Conservation (phyloP, 441 rosid genomes). For the Populus tomentosa region DNA sequence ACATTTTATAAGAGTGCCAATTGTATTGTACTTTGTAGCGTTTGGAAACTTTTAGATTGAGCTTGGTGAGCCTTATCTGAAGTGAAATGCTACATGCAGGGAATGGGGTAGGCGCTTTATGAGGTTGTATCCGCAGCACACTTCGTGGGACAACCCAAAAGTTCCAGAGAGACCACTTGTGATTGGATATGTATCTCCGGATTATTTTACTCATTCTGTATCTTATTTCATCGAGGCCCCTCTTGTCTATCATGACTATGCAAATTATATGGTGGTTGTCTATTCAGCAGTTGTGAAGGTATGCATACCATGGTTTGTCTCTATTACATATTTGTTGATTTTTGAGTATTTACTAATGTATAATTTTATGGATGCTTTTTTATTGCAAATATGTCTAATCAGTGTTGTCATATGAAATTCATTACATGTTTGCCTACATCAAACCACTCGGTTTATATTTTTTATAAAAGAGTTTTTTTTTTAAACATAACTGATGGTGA, state of each 20-base stretch:
- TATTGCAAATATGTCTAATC: background rate
- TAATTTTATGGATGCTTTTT: background rate
- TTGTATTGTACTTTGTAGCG: background rate
- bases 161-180: slow-evolving; percentile 81
- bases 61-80: slow-evolving; percentile 11
- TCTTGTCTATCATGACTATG: slow-evolving; percentile 75
- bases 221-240: slow-evolving; percentile 98
- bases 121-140: slow-evolving; percentile 68
- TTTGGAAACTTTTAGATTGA: background rate
- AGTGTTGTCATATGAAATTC: background rate
- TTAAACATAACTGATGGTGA: no score
- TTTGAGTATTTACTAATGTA: background rate
- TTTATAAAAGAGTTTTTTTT: no score
- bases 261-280: slow-evolving; percentile 86
- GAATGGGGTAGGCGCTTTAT: slow-evolving; percentile 98
- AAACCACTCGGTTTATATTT: no score
- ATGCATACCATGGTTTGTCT: slow-evolving; percentile 4
- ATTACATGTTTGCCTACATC: background rate
- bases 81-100: slow-evolving; percentile 44
- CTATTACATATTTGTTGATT: background rate
- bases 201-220: slow-evolving; percentile 96
- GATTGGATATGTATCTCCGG: slow-evolving; percentile 97
- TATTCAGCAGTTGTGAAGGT: slow-evolving; percentile 99
- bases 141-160: slow-evolving; percentile 89
- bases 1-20: background rate